A percentile compares a stretch with the other conserved stretches of the same genome.
Conservation (phyloP, 495 filamentous ascomycete species). For the Aspergillus diversus region DNA sequence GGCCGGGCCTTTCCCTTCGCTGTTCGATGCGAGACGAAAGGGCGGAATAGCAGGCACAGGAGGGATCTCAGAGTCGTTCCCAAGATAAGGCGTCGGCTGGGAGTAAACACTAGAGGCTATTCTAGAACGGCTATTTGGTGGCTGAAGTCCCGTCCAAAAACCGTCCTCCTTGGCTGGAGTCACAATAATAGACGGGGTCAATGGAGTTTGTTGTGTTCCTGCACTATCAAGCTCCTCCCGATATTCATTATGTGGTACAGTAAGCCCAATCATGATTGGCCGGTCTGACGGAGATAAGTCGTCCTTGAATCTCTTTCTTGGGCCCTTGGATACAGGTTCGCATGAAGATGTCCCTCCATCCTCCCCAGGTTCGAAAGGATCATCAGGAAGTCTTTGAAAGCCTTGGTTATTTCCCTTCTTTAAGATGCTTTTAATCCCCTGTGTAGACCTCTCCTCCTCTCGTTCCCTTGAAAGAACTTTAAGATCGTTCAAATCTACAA, state of each 20-base stretch:
- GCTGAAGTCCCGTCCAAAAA: slow-evolving; percentile 53
- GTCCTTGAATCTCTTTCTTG: slow-evolving; percentile 34
- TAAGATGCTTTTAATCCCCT: slow-evolving; percentile 31
- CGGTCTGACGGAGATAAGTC: slow-evolving; percentile 77
- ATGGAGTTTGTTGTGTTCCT: slow-evolving; percentile 36
- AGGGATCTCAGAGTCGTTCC: slow-evolving; percentile 43
- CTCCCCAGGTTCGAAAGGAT: slow-evolving; percentile 2
- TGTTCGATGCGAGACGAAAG: slow-evolving; percentile 34
- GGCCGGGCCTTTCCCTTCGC: slow-evolving; percentile 34
- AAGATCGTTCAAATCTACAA: slow-evolving; percentile 47
- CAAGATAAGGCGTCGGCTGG: slow-evolving; percentile 49
- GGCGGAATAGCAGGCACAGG: slow-evolving; percentile 67
- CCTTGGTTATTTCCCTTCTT: slow-evolving; percentile 29
- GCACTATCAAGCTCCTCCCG: slow-evolving; percentile 37
- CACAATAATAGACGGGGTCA: slow-evolving; percentile 64
- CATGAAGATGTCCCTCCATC: slow-evolving; percentile 27
- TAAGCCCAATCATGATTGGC: slow-evolving; percentile 79
- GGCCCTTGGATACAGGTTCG: slow-evolving; percentile 18
- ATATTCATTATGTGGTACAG: slow-evolving; percentile 55
- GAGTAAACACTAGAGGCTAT: slow-evolving; percentile 73
- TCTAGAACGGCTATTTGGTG: slow-evolving; percentile 36
- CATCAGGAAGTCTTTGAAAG: slow-evolving; percentile 29
- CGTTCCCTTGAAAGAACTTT: slow-evolving; percentile 42
- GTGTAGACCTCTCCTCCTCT: slow-evolving; percentile 38
- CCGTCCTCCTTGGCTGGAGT: slow-evolving; percentile 68